These are phyloP conservation scores for Paecilomyces sp. DNA, from an alignment of 2,329 filamentous ascomycete species.

Conservation along the genomic window DNA sequence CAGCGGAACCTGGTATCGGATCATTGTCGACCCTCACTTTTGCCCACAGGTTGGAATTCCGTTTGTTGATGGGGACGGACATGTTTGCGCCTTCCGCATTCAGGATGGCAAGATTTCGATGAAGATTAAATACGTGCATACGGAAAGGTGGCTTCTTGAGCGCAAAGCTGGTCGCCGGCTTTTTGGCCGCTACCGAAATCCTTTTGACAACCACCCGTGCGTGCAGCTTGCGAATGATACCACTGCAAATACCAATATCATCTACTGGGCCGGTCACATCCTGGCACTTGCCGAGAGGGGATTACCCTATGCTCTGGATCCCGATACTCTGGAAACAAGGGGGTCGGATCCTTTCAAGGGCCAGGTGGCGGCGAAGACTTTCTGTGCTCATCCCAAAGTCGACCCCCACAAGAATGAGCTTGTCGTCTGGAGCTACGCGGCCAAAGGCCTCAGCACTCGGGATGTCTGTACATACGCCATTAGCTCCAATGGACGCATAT, in stretches of 20 bases:
- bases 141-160: not conserved
- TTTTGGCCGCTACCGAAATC: too few relatives aligned
- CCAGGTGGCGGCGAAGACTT: slow-evolving; percentile 39
- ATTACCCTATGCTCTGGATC: slow-evolving; percentile 45
- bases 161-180: slow-evolving; percentile 12
- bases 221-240: slow-evolving; percentile 23
- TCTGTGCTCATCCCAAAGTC: slow-evolving; percentile 47
- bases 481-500: slow-evolving; percentile 19
- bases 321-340: slow-evolving; percentile 43
- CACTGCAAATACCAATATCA: slow-evolving; percentile 52
- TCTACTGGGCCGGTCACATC: slow-evolving; percentile 50
- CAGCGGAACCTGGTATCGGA: slow-evolving; percentile 42
- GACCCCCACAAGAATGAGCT: slow-evolving; percentile 46
- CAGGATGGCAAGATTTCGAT: not conserved
- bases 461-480: slow-evolving; percentile 33
- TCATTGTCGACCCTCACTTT: slow-evolving; percentile 44
- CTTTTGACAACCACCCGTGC: slow-evolving; percentile 27
- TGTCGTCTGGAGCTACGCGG: slow-evolving; percentile 45
- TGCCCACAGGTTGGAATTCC: slow-evolving; percentile 13
- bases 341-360: slow-evolving; percentile 45
- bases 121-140: not conserved
- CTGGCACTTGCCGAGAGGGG: slow-evolving; percentile 40
- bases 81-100: not conserved
- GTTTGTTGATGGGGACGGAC: not conserved
- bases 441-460: slow-evolving; percentile 31